phyloP scores from a whole-genome alignment of 139 green algal species.

The Zygnema cylindricum region DNA sequence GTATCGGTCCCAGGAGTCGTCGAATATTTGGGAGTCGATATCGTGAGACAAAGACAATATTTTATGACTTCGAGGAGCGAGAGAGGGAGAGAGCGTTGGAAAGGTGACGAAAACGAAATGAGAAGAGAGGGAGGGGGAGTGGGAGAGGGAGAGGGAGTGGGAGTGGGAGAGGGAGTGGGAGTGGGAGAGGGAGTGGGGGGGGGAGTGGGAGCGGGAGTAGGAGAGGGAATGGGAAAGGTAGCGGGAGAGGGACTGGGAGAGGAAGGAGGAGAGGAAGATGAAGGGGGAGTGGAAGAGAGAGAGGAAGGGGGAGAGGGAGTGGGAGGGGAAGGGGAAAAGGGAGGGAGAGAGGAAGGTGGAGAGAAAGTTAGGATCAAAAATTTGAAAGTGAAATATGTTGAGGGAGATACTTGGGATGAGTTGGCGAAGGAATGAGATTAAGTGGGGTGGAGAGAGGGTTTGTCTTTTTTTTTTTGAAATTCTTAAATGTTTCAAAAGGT shows the following conservation, averaged over 20 bases:
- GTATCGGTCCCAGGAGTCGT: not conserved
- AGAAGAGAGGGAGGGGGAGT: not conserved
- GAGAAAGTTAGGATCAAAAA: not conserved
- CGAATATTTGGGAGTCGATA: conserved; percentile 10
- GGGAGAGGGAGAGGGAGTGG: not conserved
- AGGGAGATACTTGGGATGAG: too few species aligned
- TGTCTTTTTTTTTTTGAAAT: too few species aligned
- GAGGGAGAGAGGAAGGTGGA: not conserved
- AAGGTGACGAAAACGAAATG: not conserved
- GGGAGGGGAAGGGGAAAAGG: not conserved
- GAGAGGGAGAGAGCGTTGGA: not conserved
- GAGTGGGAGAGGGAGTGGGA: not conserved
- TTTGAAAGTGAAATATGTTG: too few species aligned
- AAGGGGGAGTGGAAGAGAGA: not conserved
- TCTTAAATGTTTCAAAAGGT: too few species aligned
- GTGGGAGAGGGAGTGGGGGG: not conserved
- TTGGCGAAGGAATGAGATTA: too few species aligned
- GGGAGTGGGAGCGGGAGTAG: not conserved
- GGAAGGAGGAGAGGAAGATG: not conserved
- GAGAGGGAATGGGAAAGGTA: not conserved
- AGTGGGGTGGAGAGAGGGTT: too few species aligned
- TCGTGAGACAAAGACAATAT: not conserved
- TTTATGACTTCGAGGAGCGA: not conserved
- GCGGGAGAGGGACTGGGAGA: not conserved
- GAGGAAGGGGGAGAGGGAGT: conserved; percentile 7